Base-by-base conservation (phyloP, 495 filamentous ascomycete species). In the Aspergillus diversus region DNA sequence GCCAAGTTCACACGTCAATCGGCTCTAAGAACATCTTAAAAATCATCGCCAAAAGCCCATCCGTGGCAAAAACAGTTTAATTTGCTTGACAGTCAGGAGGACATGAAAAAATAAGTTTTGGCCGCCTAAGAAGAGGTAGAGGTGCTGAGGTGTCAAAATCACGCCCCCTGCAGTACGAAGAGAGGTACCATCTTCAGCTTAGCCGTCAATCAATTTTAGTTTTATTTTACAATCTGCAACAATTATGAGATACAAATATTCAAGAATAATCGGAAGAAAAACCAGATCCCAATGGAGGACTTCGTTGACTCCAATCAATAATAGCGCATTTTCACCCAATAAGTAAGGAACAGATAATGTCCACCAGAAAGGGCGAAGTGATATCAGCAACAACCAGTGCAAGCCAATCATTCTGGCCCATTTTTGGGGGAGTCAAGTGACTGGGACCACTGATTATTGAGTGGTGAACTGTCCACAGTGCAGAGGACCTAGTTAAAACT, bases 391-490 rank as follows among this genome's bases (percentile, higher is more conserved):
- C 47, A 60, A 33, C 8, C 17, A 34, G 55, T 43, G 48, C 17
- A 33, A 33, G 51, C 67, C 67, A 69, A 69, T 69, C 63, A 64
- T 63, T 65, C 52, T 8, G 60, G 31, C 56, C 64, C 67, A 62
- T 61, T 63, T 69, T 69, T 66, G 47, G 59, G 64, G 62, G 33
- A 66, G 67, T 69, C 67, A 66, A 66, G 61, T 69, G 67, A 69
- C 67, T 58, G 62, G 61, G 53, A 27, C 48, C 51, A 62, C 60
- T 33, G 60, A 63, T 16, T 51, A 62, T 43, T 59, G 57, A 52
- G 53, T 37, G 16, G 49, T 42, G 47, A 62, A 59, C 59, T 66
- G 59, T 60, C 58, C 6, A 49, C 21, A 2, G 21, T 27, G 15
- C 46, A 39, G 8, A 39, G 33, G 37, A 42, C 13, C 33, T 56